phyloP scores from a whole-genome alignment of 495 filamentous ascomycete genomes.

The Talaromyces nanjingensis region DNA sequence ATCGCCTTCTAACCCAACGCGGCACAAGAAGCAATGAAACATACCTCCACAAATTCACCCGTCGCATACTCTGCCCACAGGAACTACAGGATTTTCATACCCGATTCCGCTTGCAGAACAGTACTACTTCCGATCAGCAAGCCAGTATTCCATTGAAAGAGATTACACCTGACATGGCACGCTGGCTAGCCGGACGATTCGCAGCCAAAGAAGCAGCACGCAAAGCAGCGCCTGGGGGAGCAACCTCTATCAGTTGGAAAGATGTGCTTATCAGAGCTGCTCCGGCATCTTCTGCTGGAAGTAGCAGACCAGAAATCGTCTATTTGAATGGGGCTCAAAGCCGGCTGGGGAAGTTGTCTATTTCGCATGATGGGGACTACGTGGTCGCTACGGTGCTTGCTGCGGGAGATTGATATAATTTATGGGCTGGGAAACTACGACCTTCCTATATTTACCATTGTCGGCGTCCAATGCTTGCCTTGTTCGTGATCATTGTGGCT shows the following conservation, averaged over 20 bases:
- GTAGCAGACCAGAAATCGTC: conserved; percentile 33
- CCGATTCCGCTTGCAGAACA: conserved; percentile 21
- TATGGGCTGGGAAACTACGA: not conserved
- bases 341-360: conserved; percentile 35
- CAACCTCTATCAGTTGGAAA: conserved; percentile 28
- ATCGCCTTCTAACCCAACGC: conserved; percentile 34
- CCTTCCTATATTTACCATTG: not conserved
- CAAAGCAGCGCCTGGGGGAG: conserved; percentile 38
- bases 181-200: conserved; percentile 42
- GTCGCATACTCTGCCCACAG: conserved; percentile 40
- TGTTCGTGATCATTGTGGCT: not conserved
- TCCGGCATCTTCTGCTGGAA: conserved; percentile 10
- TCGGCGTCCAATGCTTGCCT: not conserved
- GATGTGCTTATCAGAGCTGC: conserved; percentile 32
- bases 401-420: conserved; percentile 19
- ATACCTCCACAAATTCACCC: conserved; percentile 43
- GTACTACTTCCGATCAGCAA: conserved; percentile 11
- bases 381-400: conserved; percentile 48
- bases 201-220: conserved; percentile 43
- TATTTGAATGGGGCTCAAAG: conserved; percentile 25
- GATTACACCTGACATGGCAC: conserved; percentile 33
- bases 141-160: conserved; percentile 7
- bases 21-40: conserved; percentile 10
- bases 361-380: conserved; percentile 57
- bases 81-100: conserved; percentile 36